Evolutionary conservation across 2,329 filamentous ascomycete genomes (phyloP), one percentile per base, ranked within the genome.

Genomic region (Drechslerella stenobrocha): DNA sequence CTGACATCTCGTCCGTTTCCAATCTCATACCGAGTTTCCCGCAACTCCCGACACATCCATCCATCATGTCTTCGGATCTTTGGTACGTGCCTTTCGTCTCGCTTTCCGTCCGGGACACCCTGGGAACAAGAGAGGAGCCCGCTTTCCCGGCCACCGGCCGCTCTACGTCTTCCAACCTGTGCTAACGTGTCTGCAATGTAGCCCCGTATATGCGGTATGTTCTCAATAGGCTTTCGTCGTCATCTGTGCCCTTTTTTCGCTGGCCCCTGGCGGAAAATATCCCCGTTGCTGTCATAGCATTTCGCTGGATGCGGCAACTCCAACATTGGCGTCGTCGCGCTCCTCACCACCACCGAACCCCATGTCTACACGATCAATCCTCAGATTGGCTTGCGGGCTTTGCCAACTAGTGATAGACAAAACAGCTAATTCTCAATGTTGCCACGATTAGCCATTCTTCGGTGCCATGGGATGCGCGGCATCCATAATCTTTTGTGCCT

Each of bases 121-220:
- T 11, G 6, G 4, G 44, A 47, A 11, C 44, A 47, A 5, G 23
- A 6, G 22, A 47, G 44, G 40, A n/a, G 35, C n/a, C 52, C 28
- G 23, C 32, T 8, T 13, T 11, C 7, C 18, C 35, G 35, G 20
- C 3, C 3, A 15, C 52, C 30, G 9, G 20, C 20, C 2, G 28
- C 5, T 18, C 4, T 23, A 26, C 40, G 35, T 28, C 4, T 23
- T 23, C 11, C 6, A 28, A 6, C 15, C 18, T 51, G 8, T 67
- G 53, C 70, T 69, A 53, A 55, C 76, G 71, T 75, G 74, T 75
- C 70, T 72, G 73, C 74, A 71, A 51, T 76, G 71, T 75, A 98
- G 92, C 83, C 92, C 92, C 81, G 92, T 95, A 77, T 98, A 97
- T 83, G 90, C 93, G 84, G 93, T 97, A 85, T 90, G 92, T 96